Percentiles rank a stretch among this genome's conserved stretches.
Conservation (phyloP, 1,284 basidiomycete genomes). For the Heterobasidion occidentale region DNA sequence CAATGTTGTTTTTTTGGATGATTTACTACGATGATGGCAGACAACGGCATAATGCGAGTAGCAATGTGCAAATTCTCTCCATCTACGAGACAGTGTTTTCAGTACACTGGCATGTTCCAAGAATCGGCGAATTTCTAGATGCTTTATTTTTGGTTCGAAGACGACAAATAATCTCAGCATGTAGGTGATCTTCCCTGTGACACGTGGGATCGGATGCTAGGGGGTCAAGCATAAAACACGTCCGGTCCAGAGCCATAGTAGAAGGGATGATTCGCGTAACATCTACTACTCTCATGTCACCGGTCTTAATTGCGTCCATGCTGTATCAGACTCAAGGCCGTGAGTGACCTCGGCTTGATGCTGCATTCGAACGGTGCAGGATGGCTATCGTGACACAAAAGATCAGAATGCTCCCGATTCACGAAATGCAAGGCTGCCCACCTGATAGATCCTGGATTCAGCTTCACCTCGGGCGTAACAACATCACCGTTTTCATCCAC, state of each 20-base stretch:
- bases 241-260: background rate
- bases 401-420: background rate
- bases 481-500: slow-evolving; percentile 31
- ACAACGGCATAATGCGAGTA: too few relatives aligned
- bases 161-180: too few relatives aligned
- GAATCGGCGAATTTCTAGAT: too few relatives aligned
- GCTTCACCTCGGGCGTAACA: slow-evolving; percentile 31
- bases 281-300: background rate
- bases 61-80: too few relatives aligned
- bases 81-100: too few relatives aligned
- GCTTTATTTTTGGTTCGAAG: too few relatives aligned
- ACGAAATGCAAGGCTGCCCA: slow-evolving; percentile 11
- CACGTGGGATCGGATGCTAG: too few relatives aligned
- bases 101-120: too few relatives aligned
- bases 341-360: background rate
- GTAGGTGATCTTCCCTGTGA: too few relatives aligned
- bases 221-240: background rate
- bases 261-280: background rate
- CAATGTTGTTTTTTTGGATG: too few relatives aligned
- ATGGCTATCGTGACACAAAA: background rate
- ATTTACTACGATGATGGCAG: too few relatives aligned
- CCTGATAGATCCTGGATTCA: slow-evolving; percentile 37
- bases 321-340: background rate
- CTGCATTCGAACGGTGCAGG: background rate
- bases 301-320: background rate